Conservation (phyloP, 2,329 filamentous ascomycete species). For the Coleophoma cylindrospora region DNA sequence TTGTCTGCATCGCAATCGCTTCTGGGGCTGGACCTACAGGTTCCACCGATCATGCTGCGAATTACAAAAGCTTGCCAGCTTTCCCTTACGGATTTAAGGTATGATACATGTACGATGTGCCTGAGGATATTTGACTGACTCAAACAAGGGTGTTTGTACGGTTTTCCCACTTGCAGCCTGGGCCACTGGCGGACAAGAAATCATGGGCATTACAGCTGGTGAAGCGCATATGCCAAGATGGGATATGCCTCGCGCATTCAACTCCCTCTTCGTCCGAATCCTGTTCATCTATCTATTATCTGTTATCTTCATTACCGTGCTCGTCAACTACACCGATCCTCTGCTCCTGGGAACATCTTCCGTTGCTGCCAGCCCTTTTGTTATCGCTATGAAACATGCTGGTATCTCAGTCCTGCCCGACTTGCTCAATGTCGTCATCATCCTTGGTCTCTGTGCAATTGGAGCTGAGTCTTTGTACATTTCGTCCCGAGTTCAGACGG, state of each 20-base stretch:
- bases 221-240: background rate
- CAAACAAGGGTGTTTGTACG: background rate
- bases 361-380: background rate
- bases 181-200: background rate
- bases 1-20: background rate
- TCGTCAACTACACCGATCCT: background rate
- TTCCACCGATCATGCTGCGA: background rate
- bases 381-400: constrained; percentile 1
- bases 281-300: background rate
- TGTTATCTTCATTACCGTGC: background rate
- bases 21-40: background rate
- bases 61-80: background rate
- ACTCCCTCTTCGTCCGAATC: background rate
- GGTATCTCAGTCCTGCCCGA: background rate
- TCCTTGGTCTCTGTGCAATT: background rate
- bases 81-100: constrained; percentile 1
- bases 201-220: background rate
- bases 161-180: background rate
- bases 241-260: background rate
- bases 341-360: background rate
- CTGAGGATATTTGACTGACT: background rate
- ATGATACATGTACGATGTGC: background rate
- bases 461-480: constrained; percentile 1
- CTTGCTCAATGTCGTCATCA: background rate
- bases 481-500: background rate